Conservation (phyloP, 495 filamentous ascomycete genomes). For the Neurospora tetraspora region DNA sequence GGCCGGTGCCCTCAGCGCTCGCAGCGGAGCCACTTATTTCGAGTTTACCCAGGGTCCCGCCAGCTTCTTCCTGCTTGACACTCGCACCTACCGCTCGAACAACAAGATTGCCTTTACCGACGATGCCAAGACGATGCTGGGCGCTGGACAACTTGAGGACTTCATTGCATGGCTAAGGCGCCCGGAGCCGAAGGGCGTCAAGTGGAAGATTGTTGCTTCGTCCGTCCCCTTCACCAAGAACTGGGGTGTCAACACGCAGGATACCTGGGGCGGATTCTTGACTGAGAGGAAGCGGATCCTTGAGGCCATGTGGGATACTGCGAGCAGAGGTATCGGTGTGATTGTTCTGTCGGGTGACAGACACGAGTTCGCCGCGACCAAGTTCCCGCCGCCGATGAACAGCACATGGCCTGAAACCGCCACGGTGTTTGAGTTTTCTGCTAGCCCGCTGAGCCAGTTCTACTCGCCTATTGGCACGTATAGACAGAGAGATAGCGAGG, state of each 20-base stretch:
- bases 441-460: conserved; percentile 85
- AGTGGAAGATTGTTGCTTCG: conserved; percentile 87
- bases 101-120: conserved; percentile 39
- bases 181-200: conserved; percentile 61
- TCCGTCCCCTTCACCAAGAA: conserved; percentile 95
- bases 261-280: conserved; percentile 91
- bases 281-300: conserved; percentile 68
- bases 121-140: conserved; percentile 75
- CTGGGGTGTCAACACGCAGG: conserved; percentile 71
- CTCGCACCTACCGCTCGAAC: conserved; percentile 70
- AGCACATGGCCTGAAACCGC: conserved; percentile 45
- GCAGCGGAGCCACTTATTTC: conserved; percentile 62
- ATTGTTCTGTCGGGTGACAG: conserved; percentile 82
- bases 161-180: conserved; percentile 65
- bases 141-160: conserved; percentile 63
- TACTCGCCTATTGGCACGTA: conserved; percentile 83
- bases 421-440: conserved; percentile 78
- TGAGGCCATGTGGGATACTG: conserved; percentile 81
- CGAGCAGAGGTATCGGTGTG: conserved; percentile 61
- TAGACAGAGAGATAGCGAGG: conserved; percentile 61
- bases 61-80: conserved; percentile 91
- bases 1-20: conserved; percentile 23
- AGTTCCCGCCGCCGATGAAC: conserved; percentile 62
- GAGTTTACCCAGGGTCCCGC: conserved; percentile 81
- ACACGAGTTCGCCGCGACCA: conserved; percentile 90